Evolutionary conservation across 768 basidiomycete species (phyloP).

Genomic region (Trichaptum fuscoviolaceum): DNA sequence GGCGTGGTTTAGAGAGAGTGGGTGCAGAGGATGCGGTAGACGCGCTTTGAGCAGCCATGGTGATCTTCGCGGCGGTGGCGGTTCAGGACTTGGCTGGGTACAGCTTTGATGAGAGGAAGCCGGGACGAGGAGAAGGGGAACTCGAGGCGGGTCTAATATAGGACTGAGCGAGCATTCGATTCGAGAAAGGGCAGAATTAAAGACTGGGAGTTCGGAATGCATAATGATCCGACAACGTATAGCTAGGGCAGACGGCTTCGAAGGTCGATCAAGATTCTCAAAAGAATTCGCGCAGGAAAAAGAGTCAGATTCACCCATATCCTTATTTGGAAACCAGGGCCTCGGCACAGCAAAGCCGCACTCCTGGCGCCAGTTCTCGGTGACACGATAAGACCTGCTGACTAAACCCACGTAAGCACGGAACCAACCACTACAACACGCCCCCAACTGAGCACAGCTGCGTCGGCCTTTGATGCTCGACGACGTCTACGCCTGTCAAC

Average conservation of each 20-base stretch:
- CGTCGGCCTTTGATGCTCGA: background rate
- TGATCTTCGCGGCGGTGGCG: slow-evolving; percentile 2
- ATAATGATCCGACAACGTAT: background rate
- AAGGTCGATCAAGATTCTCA: background rate
- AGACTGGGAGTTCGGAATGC: background rate
- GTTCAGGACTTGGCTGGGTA: slow-evolving; percentile 1
- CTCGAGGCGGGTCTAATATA: background rate
- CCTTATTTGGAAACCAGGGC: background rate
- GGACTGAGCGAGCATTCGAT: background rate
- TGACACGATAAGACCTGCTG: background rate
- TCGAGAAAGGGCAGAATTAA: background rate
- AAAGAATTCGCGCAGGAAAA: background rate
- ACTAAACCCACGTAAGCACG: background rate
- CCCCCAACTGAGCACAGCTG: background rate
- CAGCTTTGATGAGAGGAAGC: background rate
- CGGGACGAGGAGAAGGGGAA: background rate
- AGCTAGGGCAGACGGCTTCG: background rate
- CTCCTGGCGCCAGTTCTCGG: background rate
- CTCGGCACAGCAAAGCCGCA: background rate
- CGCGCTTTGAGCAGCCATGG: slow-evolving; percentile 5
- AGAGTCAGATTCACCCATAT: no score
- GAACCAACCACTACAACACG: background rate
- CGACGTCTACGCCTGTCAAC: background rate
- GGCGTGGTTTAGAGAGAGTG: background rate
- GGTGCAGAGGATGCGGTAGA: slow-evolving; percentile 1